Base-by-base conservation (phyloP, 2,329 filamentous ascomycete genomes). In the Ustulina deusta region DNA sequence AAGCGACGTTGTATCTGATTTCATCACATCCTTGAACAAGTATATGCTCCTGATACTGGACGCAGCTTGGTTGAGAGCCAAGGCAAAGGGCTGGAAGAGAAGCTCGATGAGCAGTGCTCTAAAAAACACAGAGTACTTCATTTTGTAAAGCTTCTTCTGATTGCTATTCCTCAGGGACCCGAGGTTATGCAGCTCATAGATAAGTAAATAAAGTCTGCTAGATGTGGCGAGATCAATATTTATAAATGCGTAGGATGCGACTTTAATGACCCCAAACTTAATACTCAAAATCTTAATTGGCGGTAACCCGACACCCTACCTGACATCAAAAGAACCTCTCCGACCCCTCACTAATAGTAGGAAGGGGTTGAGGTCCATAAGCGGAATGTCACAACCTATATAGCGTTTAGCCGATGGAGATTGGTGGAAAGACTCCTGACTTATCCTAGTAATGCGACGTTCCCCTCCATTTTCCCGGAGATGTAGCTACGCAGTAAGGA, bases 1-100 rank as follows among this genome's bases (percentile, higher is more conserved):
- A 5, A 83, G 67, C 1, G 80, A 75, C 0, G 77, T 75, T 0
- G 82, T 83, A 73, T 83, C 78, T 5, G 82, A 84, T 61, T 81
- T 81, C 69, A 83, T 66, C 20, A 83, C 82, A 63, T 83, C 81
- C 63, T 84, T 82, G 73, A 82, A 81, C 9, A 82, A 72, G 63
- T 78, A 82, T 32, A 82, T 78, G 69, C 64, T 69, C 59, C 78
- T 72, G 57, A 78, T 78, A 38, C 57, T 68, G 1, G 71, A 68
- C 20, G 69, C 44, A 27, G 65, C 65, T 57, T 68, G 71, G 22
- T 55, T 15, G 36, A 67, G n/a, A n/a, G 69, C 66, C 7, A 66
- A 62, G 20, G 66, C 59, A 49, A 63, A 61, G 9, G 66, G 42
- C 22, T 66, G 58, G 20, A 66, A 48, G n/a, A 63, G 55, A 15